Conservation (phyloP, 768 basidiomycete species). For the Clathrus columnatus region DNA sequence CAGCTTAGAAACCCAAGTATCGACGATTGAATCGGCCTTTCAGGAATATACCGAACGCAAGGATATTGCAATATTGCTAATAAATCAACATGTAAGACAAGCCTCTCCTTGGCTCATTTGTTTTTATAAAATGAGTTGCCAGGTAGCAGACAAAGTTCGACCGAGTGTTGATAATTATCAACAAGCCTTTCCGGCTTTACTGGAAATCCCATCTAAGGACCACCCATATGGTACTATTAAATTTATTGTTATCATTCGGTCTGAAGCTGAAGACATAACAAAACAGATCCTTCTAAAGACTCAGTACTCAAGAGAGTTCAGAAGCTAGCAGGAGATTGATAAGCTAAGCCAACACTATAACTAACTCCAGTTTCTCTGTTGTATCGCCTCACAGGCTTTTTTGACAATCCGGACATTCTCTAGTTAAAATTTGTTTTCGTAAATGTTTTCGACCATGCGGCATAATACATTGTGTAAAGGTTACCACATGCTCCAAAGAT, state of each 20-base stretch:
- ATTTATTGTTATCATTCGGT: too few relatives aligned
- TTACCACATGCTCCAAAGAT: too few relatives aligned
- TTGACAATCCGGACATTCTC: too few relatives aligned
- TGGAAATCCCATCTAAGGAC: constrained; percentile 98
- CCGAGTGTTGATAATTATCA: constrained; percentile 94
- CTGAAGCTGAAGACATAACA: too few relatives aligned
- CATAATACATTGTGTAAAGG: background rate
- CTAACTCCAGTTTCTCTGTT: too few relatives aligned
- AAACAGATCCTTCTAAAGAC: constrained; percentile 91
- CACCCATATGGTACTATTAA: constrained; percentile 89
- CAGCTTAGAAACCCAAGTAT: constrained; percentile 77
- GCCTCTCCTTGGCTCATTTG: background rate
- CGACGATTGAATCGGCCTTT: constrained; percentile 85
- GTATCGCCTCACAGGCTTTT: too few relatives aligned
- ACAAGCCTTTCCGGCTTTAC: constrained; percentile 90
- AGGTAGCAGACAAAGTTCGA: background rate
- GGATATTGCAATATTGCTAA: constrained; percentile 92
- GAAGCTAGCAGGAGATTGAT: constrained; percentile 88
- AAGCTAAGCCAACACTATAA: too few relatives aligned
- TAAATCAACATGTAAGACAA: constrained; percentile 89
- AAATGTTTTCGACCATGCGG: too few relatives aligned
- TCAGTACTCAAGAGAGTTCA: constrained; percentile 94
- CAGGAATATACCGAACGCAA: constrained; percentile 90
- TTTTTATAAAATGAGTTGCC: background rate
- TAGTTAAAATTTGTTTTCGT: too few relatives aligned